Base-by-base conservation (phyloP, 257 asterid species). In the Lycium barbarum region DNA sequence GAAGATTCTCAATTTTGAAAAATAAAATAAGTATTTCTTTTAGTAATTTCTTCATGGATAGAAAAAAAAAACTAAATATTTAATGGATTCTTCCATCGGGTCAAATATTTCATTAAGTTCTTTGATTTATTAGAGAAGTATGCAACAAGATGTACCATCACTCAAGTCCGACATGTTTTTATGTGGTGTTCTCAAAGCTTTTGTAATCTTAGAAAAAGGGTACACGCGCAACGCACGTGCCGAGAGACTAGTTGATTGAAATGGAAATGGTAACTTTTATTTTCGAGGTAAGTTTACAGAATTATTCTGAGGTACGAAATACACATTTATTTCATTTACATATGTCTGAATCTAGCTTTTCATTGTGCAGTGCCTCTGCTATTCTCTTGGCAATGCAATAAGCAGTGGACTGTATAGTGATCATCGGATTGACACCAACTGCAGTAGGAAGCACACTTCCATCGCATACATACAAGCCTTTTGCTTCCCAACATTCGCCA, bases 401-500 rank as follows among this genome's bases (percentile, higher is more conserved):
- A 54, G 98, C 98, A 82, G 97, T 94, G 10, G 99, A 87, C 81
- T 91, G 91, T n/a, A 96, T 91, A 14, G 98, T 96, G 88, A 96
- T 87, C 97, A 96, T 96, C 15, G 99, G 98, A 84, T 96, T 94
- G 43, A 93, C 93, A 36, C 99, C 98, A 88, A 96, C 13, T 0
- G 99, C 98, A 63, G 90, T 87, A 1, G 99, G 99, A 4, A 96
- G 88, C 36, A 96, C 88, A 86, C 99, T 96, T 55, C 92, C 98
- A 86, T 96, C 98, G 47, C 98, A 96, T 47, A 96, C 94, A 83
- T 88, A 94, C 59, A 96, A 86, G 0, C 97, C 97, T 88, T 93
- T 86, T 4, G 95, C 98, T 78, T 94, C 98, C 99, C 99, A 96
- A 67, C 95, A 87, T 57, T 96, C 98, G 49, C 99, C 98, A 36